phyloP scores from a whole-genome alignment of 2,329 filamentous ascomycete genomes.

The Hortaea werneckii region DNA sequence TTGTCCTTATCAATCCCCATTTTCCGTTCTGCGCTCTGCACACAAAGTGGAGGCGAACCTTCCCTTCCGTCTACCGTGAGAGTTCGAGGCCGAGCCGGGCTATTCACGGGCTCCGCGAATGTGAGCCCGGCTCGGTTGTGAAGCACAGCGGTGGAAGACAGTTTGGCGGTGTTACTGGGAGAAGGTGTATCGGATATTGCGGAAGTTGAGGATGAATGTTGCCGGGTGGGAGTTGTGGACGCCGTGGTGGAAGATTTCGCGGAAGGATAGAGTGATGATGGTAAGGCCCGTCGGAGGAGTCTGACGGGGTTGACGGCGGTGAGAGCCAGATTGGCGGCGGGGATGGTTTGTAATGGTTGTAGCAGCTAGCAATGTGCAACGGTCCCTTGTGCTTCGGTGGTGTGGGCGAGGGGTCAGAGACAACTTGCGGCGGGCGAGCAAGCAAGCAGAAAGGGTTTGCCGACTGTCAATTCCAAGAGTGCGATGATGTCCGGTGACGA shows the following conservation, averaged over 20 bases:
- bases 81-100: constrained; percentile 1
- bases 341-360: too few species aligned
- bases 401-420: not conserved
- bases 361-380: not conserved
- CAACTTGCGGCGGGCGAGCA: not conserved
- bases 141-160: constrained; percentile 77
- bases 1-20: constrained; percentile 45
- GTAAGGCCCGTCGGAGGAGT: constrained; percentile 13
- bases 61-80: not conserved
- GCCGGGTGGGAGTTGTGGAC: not conserved
- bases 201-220: not conserved
- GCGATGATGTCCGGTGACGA: too few species aligned
- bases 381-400: not conserved
- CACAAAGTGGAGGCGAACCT: constrained; percentile 13
- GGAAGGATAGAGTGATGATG: constrained; percentile 19
- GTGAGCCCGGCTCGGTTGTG: constrained; percentile 76
- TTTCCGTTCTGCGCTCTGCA: constrained; percentile 25
- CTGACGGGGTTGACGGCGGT: constrained; percentile 11
- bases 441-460: not conserved
- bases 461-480: not conserved
- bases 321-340: constrained; percentile 6
- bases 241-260: not conserved
- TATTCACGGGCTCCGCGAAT: constrained; percentile 73
- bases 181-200: not conserved
- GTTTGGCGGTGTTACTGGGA: constrained; percentile 69